Evolutionary conservation across 345 rosid species (phyloP).

Genomic region (Syzygium aqueum): DNA sequence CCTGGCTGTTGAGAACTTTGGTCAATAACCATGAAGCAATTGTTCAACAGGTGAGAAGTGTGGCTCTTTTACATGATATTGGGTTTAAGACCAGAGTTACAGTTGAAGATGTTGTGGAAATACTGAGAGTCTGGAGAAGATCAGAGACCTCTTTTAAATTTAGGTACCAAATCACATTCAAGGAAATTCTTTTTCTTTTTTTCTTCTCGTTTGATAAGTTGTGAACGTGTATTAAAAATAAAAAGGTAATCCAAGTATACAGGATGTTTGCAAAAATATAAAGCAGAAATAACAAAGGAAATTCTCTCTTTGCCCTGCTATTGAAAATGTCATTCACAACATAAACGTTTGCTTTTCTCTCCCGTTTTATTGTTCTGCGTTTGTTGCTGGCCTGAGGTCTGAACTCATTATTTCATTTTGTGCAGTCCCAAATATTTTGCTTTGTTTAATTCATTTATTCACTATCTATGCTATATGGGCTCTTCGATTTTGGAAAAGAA

Average conservation of each 20-base stretch:
- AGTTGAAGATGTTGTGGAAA: constrained; percentile 45
- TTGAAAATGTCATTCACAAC: neutral
- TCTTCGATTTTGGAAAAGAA: neutral
- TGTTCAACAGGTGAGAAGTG: constrained; percentile 53
- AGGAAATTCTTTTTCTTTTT: neutral
- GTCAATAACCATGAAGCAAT: neutral
- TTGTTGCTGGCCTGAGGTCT: neutral
- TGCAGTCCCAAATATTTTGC: neutral
- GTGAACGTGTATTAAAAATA: neutral
- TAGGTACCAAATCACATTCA: constrained; percentile 35
- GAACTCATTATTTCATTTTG: neutral
- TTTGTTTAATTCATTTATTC: neutral
- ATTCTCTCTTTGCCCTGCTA: neutral
- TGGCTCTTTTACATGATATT: constrained; percentile 43
- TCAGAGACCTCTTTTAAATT: constrained; percentile 50
- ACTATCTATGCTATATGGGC: neutral
- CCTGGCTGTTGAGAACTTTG: neutral
- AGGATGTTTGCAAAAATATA: neutral
- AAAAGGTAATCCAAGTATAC: neutral
- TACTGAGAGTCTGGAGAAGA: constrained; percentile 46
- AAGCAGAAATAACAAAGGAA: neutral
- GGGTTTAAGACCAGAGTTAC: constrained; percentile 73
- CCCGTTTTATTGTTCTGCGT: neutral
- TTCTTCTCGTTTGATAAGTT: neutral
- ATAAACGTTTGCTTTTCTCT: neutral